Evolutionary conservation across 2,329 filamentous ascomycete species (phyloP).

Genomic region (Pyrenophora teres): DNA sequence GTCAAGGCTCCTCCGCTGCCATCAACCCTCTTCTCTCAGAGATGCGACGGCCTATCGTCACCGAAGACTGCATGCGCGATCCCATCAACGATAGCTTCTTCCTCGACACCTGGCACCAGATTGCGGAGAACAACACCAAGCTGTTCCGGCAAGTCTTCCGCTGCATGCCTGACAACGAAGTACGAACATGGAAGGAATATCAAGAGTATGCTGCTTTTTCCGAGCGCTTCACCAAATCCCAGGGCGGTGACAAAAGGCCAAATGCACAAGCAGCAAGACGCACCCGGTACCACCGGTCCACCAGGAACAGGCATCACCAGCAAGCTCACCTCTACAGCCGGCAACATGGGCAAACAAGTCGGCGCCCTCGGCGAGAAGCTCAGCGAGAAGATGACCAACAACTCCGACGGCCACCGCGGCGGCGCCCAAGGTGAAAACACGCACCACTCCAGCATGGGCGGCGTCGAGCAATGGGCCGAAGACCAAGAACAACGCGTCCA

Average conservation of each 20-base stretch:
- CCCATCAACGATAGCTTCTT: slow-evolving; percentile 82
- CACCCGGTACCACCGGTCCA: slow-evolving; percentile 55
- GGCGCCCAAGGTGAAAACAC: slow-evolving; percentile 1
- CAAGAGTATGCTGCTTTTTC: slow-evolving; percentile 79
- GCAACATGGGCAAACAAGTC: slow-evolving; percentile 30
- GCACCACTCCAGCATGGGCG: slow-evolving; percentile 30
- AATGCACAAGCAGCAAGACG: slow-evolving; percentile 55
- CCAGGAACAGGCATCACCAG: slow-evolving; percentile 48
- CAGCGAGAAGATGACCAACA: slow-evolving; percentile 33
- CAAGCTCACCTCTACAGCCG: slow-evolving; percentile 28
- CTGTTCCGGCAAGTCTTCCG: slow-evolving; percentile 92
- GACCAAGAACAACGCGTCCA: slow-evolving; percentile 43
- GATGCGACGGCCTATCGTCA: slow-evolving; percentile 73
- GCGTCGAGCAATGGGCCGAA: slow-evolving; percentile 46
- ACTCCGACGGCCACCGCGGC: slow-evolving; percentile 14
- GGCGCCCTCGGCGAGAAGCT: slow-evolving; percentile 38
- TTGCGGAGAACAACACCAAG: slow-evolving; percentile 93
- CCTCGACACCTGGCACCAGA: slow-evolving; percentile 82
- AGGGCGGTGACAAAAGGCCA: slow-evolving; percentile 61
- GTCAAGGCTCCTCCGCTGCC: slow-evolving; percentile 52
- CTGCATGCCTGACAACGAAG: slow-evolving; percentile 95
- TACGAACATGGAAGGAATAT: slow-evolving; percentile 91
- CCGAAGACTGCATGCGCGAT: slow-evolving; percentile 93
- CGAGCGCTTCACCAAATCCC: slow-evolving; percentile 72
- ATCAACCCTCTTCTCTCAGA: slow-evolving; percentile 63